Conservation (phyloP, 2,329 filamentous ascomycete species). For the Furcasterigmium sp. region DNA sequence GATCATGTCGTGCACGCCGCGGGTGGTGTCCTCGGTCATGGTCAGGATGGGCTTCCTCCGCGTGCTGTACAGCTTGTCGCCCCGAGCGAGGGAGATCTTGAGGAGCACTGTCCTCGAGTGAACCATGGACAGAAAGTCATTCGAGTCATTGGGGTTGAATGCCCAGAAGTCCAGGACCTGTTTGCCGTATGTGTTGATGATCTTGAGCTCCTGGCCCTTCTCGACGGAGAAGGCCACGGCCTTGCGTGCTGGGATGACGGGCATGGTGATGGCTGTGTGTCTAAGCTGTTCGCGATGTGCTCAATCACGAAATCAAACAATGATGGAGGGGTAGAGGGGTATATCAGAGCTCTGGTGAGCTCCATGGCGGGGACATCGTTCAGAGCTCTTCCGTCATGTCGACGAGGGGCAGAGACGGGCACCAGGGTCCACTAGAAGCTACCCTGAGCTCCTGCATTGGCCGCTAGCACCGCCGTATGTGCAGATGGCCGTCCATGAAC, state of each 20-base stretch:
- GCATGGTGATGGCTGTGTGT: too few species aligned
- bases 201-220: conserved; percentile 32
- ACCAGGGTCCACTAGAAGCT: too few species aligned
- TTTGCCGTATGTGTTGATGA: conserved; percentile 41
- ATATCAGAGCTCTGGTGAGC: too few species aligned
- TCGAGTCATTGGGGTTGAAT: conserved; percentile 27
- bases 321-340: too few species aligned
- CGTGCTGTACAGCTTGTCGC: conserved; percentile 28
- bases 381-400: too few species aligned
- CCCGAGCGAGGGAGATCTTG: conserved; percentile 19
- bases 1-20: conserved; percentile 31
- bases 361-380: too few species aligned
- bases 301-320: too few species aligned
- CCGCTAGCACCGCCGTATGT: too few species aligned
- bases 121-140: conserved; percentile 30
- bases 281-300: too few species aligned
- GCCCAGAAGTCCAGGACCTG: conserved; percentile 47
- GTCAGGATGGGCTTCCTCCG: conserved; percentile 28
- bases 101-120: conserved; percentile 27
- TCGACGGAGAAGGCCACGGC: conserved; percentile 30
- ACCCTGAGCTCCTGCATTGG: too few species aligned
- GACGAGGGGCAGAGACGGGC: too few species aligned
- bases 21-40: conserved; percentile 28
- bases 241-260: conserved; percentile 33
- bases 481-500: too few species aligned